A percentile compares a stretch with the other conserved stretches of the same genome.
Conservation (phyloP, 805 yeast genomes). For the Saturnispora serradocipensis region DNA sequence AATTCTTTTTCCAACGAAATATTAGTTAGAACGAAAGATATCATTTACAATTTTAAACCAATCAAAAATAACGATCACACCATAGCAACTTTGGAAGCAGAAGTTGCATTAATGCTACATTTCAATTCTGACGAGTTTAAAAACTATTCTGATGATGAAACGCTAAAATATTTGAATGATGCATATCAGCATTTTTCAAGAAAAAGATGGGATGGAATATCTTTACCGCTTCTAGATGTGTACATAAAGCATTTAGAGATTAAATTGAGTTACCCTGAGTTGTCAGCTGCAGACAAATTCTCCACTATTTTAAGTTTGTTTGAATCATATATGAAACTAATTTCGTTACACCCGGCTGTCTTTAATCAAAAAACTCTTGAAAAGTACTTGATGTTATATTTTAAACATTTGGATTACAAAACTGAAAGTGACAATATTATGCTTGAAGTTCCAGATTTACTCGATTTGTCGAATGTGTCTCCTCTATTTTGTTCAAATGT, state of each 20-base stretch:
- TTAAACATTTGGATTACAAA: not conserved
- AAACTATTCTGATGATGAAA: conserved; percentile 32
- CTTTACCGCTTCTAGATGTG: conserved; percentile 53
- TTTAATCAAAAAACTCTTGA: conserved; percentile 2
- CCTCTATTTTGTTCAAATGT: conserved; percentile 27
- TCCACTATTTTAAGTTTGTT: conserved; percentile 32
- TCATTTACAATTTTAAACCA: conserved; percentile 42
- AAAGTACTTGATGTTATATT: not conserved
- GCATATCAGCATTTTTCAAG: conserved; percentile 60
- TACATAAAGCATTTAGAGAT: conserved; percentile 62
- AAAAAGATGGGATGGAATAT: conserved; percentile 69
- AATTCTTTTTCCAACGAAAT: conserved; percentile 34
- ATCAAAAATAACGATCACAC: conserved; percentile 50
- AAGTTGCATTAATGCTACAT: conserved; percentile 58
- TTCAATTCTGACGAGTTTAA: conserved; percentile 29
- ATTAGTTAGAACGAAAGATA: conserved; percentile 44
- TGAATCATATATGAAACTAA: conserved; percentile 2
- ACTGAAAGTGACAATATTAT: not conserved
- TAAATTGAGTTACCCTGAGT: conserved; percentile 13
- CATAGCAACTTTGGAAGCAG: conserved; percentile 66
- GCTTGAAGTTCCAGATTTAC: not conserved
- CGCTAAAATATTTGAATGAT: conserved; percentile 54
- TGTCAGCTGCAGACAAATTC: conserved; percentile 19
- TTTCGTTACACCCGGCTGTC: conserved; percentile 1
- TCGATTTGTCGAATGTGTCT: not conserved